Evolutionary conservation across 192 early-diverging fungal species (phyloP).

Genomic region (Rhizophagus sp.): DNA sequence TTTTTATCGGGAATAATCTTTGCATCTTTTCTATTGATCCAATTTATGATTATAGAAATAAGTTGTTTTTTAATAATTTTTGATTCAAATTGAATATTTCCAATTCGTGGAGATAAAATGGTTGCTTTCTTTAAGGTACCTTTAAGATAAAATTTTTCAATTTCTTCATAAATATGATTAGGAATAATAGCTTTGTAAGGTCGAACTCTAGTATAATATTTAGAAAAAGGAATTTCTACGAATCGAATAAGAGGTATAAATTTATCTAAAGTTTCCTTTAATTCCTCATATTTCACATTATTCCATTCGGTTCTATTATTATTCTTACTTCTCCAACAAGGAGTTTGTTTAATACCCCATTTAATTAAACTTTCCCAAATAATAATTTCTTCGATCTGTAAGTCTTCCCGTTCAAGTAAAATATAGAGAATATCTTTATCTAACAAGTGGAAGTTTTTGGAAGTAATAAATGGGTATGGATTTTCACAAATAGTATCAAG

Average conservation of each 20-base stretch:
- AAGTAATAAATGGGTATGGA: not conserved
- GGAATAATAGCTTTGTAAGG: too few relatives aligned
- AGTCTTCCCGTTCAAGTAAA: too few relatives aligned
- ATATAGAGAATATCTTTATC: too few relatives aligned
- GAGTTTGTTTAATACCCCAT: not conserved
- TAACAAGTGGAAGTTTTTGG: too few relatives aligned
- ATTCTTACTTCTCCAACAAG: not conserved
- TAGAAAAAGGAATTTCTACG: too few relatives aligned
- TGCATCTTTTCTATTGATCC: not conserved
- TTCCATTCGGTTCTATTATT: conserved; percentile 5
- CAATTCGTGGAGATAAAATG: too few relatives aligned
- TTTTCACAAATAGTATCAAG: not conserved
- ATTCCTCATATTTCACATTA: not conserved
- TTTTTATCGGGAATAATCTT: not conserved
- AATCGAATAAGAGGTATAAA: too few relatives aligned
- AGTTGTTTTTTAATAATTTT: not conserved
- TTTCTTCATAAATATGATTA: not conserved
- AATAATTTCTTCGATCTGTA: not conserved
- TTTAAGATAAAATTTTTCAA: too few relatives aligned
- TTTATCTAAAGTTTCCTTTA: too few relatives aligned
- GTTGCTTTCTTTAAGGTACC: too few relatives aligned
- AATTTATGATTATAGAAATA: not conserved
- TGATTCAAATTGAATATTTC: not conserved
- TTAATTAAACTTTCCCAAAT: conserved; percentile 19
- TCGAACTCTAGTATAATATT: too few relatives aligned